Percentiles rank a stretch among this genome's conserved stretches.
Conservation (phyloP, 2,329 filamentous ascomycete genomes). For the Daldinia sp. region DNA sequence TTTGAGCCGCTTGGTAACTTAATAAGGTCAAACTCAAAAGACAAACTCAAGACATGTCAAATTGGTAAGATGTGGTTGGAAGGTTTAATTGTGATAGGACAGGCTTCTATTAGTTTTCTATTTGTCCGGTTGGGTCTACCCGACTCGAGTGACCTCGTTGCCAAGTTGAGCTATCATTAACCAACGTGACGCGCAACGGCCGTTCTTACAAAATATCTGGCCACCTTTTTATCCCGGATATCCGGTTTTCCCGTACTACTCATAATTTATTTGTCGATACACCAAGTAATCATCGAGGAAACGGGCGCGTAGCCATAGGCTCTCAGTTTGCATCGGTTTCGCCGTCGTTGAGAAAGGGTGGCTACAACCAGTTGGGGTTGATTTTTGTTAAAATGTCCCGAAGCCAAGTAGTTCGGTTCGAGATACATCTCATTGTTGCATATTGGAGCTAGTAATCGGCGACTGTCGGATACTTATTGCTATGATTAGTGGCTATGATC, state of each 20-base stretch:
- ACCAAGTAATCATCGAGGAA: constrained; percentile 8
- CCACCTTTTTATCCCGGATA: constrained; percentile 7
- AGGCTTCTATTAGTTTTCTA: neutral
- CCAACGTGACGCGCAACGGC: constrained; percentile 16
- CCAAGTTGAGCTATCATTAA: constrained; percentile 21
- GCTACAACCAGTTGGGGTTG: constrained; percentile 22
- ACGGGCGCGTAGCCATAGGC: constrained; percentile 6
- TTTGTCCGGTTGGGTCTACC: neutral
- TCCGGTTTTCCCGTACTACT: constrained; percentile 27
- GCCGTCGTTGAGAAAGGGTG: constrained; percentile 14
- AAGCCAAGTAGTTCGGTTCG: constrained; percentile 15
- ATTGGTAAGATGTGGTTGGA: neutral
- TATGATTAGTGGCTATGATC: constrained; percentile 14
- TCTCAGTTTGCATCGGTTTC: neutral
- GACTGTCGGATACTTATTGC: constrained; percentile 27
- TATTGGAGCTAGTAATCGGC: constrained; percentile 41
- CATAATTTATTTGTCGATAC: constrained; percentile 12
- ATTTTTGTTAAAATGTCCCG: constrained; percentile 16
- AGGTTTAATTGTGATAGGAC: neutral
- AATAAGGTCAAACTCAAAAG: neutral
- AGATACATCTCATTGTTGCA: constrained; percentile 33
- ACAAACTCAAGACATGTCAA: neutral
- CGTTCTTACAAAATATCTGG: constrained; percentile 5
- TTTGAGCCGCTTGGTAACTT: constrained; percentile 8
- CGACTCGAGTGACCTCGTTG: constrained; percentile 15